Percentiles rank a stretch among this genome's conserved stretches.
Evolutionary conservation across 148 eudicot genomes (phyloP).

Genomic region (Dianthus caryophyllus): DNA sequence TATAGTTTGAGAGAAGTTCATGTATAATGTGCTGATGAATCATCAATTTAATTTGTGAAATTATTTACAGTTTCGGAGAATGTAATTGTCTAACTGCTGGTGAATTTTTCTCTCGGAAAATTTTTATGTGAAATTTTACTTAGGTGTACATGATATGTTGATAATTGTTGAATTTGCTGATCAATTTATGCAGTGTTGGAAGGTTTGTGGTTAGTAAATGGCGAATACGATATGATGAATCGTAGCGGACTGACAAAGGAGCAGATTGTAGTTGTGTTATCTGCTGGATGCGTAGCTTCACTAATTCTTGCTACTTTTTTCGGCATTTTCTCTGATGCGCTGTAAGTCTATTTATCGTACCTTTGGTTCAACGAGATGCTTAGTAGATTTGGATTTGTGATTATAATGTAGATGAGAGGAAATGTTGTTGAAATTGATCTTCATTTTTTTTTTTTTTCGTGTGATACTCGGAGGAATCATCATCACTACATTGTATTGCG

Average conservation of each 20-base stretch:
- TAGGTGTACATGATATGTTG: neutral
- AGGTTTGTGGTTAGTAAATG: conserved; percentile 68
- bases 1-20: too few species aligned
- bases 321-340: conserved; percentile 70
- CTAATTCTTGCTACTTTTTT: conserved; percentile 48
- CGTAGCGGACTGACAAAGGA: conserved; percentile 50
- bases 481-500: neutral
- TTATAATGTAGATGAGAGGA: neutral
- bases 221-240: conserved; percentile 60
- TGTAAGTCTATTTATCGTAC: conserved; percentile 42
- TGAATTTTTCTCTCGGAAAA: too few species aligned
- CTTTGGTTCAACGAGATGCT: neutral
- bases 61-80: too few species aligned
- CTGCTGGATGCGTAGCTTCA: conserved; percentile 57
- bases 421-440: neutral
- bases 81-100: too few species aligned
- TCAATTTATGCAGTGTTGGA: conserved; percentile 50
- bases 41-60: too few species aligned
- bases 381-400: neutral
- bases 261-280: conserved; percentile 47
- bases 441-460: neutral
- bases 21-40: too few species aligned
- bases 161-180: neutral
- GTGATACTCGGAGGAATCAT: neutral
- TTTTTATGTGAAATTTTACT: too few species aligned